These are phyloP conservation scores for Colletotrichum agaves DNA, from an alignment of 2,329 filamentous ascomycete species.

Conservation along the genomic window DNA sequence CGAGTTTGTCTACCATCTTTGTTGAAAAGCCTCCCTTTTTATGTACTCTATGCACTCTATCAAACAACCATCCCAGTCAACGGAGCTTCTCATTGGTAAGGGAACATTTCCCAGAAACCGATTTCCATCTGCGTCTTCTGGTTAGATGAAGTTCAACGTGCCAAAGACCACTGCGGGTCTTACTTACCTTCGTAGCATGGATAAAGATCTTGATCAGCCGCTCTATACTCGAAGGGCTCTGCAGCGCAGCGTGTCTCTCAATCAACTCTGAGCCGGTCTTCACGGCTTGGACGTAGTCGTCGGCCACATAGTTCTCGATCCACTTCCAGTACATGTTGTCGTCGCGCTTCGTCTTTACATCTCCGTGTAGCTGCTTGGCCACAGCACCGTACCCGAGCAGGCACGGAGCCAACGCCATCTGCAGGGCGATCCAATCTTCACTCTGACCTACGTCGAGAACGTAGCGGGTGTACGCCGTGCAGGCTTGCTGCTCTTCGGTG, in stretches of 20 bases:
- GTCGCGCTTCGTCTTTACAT: conserved; percentile 68
- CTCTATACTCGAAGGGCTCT: conserved; percentile 81
- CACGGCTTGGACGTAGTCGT: conserved; percentile 81
- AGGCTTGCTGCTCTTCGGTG: conserved; percentile 82
- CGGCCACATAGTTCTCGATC: conserved; percentile 88
- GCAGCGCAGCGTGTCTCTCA: conserved; percentile 77
- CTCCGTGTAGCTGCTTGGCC: conserved; percentile 74
- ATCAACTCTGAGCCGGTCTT: conserved; percentile 76
- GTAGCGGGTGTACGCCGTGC: conserved; percentile 84
- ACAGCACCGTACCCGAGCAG: conserved; percentile 89
- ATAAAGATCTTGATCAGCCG: conserved; percentile 87
- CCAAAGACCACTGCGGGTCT: conserved; percentile 41
- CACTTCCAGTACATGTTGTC: conserved; percentile 87
- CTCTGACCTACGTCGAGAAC: conserved; percentile 89
- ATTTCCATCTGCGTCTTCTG: conserved; percentile 58
- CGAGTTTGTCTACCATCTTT: not conserved
- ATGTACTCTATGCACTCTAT: not conserved
- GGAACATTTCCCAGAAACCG: conserved; percentile 67
- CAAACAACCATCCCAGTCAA: not conserved
- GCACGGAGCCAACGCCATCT: conserved; percentile 86
- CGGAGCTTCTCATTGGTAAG: conserved; percentile 42
- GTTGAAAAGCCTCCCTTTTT: not conserved
- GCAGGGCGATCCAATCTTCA: conserved; percentile 87
- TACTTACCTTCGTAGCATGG: conserved; percentile 83
- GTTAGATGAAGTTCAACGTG: conserved; percentile 6